Evolutionary conservation across 106 monocot species (phyloP).

Genomic region (Allium fistulosum): DNA sequence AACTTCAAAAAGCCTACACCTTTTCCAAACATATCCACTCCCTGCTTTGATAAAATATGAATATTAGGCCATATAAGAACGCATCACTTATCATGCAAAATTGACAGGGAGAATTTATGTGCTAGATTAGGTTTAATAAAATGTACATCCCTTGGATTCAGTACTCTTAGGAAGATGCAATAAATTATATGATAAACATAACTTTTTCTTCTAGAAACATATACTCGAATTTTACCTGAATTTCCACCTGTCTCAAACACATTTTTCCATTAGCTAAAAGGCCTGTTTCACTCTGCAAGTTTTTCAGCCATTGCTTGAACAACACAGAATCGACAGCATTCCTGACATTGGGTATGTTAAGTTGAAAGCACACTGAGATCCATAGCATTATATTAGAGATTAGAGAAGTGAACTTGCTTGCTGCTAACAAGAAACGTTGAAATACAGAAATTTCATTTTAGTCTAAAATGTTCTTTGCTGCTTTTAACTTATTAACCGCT

Average conservation of each 20-base stretch:
- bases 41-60: slow-evolving; percentile 27
- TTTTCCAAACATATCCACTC: slow-evolving; percentile 92
- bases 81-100: background rate
- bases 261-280: slow-evolving; percentile 51
- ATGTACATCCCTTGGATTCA: too few species aligned
- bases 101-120: too few species aligned
- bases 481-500: too few species aligned
- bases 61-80: background rate
- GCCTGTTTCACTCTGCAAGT: slow-evolving; percentile 73
- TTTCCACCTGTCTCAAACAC: slow-evolving; percentile 47
- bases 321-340: slow-evolving; percentile 64
- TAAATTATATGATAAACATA: too few species aligned
- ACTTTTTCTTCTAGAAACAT: too few species aligned
- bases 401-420: too few species aligned
- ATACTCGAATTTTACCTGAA: slow-evolving; percentile 58
- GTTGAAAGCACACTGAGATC: background rate
- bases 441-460: background rate
- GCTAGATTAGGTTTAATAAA: too few species aligned
- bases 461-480: too few species aligned
- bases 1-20: slow-evolving; percentile 89
- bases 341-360: slow-evolving; percentile 24
- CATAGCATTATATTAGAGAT: background rate
- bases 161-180: too few species aligned
- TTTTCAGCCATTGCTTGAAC: slow-evolving; percentile 89
- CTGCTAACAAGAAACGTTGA: background rate